Evolutionary conservation across 257 asterid species (phyloP).

Genomic region (Ophiorrhiza pumila): DNA sequence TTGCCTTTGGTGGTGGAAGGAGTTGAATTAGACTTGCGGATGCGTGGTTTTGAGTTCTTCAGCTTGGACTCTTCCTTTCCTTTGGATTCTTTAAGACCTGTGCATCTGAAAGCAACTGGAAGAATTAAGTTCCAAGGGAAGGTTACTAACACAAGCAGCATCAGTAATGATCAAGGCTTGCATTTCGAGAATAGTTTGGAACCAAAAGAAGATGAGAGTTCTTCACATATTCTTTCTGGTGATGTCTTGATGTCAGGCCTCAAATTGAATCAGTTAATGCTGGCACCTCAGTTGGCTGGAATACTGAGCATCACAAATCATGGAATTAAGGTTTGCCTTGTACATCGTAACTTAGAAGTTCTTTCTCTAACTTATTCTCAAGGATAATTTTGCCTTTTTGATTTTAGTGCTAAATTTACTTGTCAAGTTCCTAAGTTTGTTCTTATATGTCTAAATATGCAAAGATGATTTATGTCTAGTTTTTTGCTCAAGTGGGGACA

Average conservation of each 20-base stretch:
- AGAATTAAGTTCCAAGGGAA: constrained; percentile 90
- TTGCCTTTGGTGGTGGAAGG: constrained; percentile 86
- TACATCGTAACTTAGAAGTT: constrained; percentile 19
- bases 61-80: constrained; percentile 80
- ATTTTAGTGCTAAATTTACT: background rate
- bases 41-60: constrained; percentile 93
- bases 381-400: background rate
- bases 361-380: constrained; percentile 16
- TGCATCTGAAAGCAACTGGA: constrained; percentile 97
- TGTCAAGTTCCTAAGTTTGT: background rate
- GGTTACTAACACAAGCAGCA: constrained; percentile 46
- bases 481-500: background rate
- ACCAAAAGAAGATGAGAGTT: constrained; percentile 33
- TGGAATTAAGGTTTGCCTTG: constrained; percentile 72
- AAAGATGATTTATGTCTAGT: background rate
- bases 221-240: constrained; percentile 65
- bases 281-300: constrained; percentile 99
- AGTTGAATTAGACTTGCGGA: constrained; percentile 81
- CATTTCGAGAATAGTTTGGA: constrained; percentile 33
- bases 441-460: background rate
- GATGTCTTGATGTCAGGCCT: constrained; percentile 87
- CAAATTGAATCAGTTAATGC: constrained; percentile 92
- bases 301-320: constrained; percentile 59
- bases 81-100: constrained; percentile 88
- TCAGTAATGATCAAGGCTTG: constrained; percentile 30